Evolutionary conservation across 2,329 filamentous ascomycete species (phyloP), one percentile per base, ranked within the genome.

Genomic region (Drechslerella stenobrocha): DNA sequence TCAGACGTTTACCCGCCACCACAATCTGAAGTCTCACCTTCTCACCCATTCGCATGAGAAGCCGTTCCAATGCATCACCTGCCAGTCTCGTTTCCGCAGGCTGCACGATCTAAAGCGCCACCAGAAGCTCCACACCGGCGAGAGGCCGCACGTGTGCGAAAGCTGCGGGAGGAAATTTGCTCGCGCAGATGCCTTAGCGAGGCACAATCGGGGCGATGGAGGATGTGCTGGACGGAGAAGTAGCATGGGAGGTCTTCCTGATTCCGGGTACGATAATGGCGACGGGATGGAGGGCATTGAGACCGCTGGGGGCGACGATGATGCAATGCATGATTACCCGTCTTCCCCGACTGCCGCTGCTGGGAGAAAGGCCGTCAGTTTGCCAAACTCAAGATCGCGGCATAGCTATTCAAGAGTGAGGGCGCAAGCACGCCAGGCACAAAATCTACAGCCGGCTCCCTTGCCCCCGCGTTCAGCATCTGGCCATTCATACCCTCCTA

Each of bases 31-130:
- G 79, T 96, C 90, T 72, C 93, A 98, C 78, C 82, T 98, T 60
- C 83, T 98, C 75, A 97, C 93, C 0, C 93, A 97, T 77, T 96
- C 91, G 74, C 92, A 98, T 80, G 93, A 98, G 77, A 98, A 98
- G 77, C 93, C 93, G 0, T 98, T 93, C 75, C 84, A 93, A 24
- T 98, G 93, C 75, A 70, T 70, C 22, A 90, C 89, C n/a, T 98
- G 93, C 76, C 84, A 92, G 73, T 89, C 93, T 76, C 86, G 92
- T 52, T 98, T 98, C 77, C 84, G 93, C 57, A 85, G 93, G 70
- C 81, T 97, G 52, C 93, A 98, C 75, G 93, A 98, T 74, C 78
- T 98, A 71, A 98, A 98, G 79, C 85, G 93, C 37, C 93, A 98
- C 76, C 90, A 88, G 71, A 98, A 98, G 78, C 83, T 98, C 20